Conservation (phyloP, 208 protist species). For the Entamoeba dispar region DNA sequence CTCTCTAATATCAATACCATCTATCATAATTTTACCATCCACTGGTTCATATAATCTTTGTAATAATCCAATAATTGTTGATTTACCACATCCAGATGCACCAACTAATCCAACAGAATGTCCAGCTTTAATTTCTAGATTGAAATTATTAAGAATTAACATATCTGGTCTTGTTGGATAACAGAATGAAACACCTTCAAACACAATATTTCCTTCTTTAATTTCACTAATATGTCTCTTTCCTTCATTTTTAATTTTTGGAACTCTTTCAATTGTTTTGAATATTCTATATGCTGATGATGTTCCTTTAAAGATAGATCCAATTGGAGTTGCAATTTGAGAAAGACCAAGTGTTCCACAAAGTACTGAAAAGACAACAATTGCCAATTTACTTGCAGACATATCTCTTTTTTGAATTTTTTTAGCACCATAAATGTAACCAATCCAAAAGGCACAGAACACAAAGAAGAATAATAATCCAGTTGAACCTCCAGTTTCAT, state of each 20-base stretch:
- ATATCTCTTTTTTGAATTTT: too few species aligned
- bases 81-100: slow-evolving; percentile 65
- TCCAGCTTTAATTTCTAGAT: slow-evolving; percentile 24
- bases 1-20: slow-evolving; percentile 55
- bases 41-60: slow-evolving; percentile 73
- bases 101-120: slow-evolving; percentile 67
- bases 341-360: background rate
- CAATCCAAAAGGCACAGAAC: too few species aligned
- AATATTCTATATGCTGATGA: background rate
- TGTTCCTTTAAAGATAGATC: background rate
- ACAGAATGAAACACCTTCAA: background rate
- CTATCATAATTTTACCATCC: slow-evolving; percentile 57
- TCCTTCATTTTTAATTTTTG: background rate
- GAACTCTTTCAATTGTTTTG: background rate
- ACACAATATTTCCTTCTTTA: background rate
- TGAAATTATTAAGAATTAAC: background rate
- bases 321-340: background rate
- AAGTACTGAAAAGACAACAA: too few species aligned
- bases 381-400: too few species aligned
- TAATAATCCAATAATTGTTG: slow-evolving; percentile 58
- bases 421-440: too few species aligned
- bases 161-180: background rate
- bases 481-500: too few species aligned
- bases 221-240: background rate
- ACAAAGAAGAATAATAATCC: too few species aligned